These are phyloP conservation scores for Podospora pseudopauciseta DNA, from an alignment of 495 filamentous ascomycete genomes.

Conservation along the genomic window DNA sequence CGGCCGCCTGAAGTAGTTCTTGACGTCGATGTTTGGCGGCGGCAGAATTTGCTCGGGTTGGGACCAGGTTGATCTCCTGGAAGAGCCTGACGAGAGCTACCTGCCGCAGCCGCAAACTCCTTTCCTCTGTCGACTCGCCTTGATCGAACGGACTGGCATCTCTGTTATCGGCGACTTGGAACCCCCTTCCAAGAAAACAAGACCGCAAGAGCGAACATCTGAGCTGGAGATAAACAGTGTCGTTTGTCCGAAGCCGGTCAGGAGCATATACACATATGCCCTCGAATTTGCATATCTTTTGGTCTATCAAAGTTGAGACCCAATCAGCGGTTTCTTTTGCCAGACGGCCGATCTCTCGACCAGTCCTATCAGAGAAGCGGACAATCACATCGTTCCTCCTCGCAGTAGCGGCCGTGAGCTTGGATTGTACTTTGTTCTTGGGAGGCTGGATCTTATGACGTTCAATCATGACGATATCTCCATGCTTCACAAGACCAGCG, in stretches of 20 bases:
- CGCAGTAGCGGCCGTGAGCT: conserved; percentile 37
- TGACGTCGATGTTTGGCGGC: conserved; percentile 75
- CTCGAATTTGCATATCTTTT: conserved; percentile 83
- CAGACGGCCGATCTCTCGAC: conserved; percentile 84
- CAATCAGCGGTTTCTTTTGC: conserved; percentile 87
- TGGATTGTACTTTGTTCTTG: conserved; percentile 34
- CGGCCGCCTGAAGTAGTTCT: conserved; percentile 78
- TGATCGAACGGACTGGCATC: conserved; percentile 59
- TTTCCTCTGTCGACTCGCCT: conserved; percentile 83
- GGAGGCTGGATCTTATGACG: conserved; percentile 67
- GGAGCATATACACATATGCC: conserved; percentile 87
- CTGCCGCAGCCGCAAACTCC: conserved; percentile 77
- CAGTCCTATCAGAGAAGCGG: conserved; percentile 78
- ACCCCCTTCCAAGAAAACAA: conserved; percentile 62
- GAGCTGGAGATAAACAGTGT: conserved; percentile 87
- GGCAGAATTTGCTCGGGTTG: conserved; percentile 66
- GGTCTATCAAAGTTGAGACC: conserved; percentile 90
- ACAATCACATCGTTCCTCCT: conserved; percentile 78
- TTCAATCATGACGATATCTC: conserved; percentile 78
- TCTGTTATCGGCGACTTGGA: conserved; percentile 65
- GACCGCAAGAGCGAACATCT: conserved; percentile 69
- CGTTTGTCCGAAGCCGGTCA: conserved; percentile 79
- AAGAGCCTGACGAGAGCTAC: conserved; percentile 85
- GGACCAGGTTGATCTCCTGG: conserved; percentile 78
- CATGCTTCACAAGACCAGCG: conserved; percentile 64